Evolutionary conservation across 2,329 filamentous ascomycete species (phyloP).

Genomic region (Pseudocercospora cruenta): DNA sequence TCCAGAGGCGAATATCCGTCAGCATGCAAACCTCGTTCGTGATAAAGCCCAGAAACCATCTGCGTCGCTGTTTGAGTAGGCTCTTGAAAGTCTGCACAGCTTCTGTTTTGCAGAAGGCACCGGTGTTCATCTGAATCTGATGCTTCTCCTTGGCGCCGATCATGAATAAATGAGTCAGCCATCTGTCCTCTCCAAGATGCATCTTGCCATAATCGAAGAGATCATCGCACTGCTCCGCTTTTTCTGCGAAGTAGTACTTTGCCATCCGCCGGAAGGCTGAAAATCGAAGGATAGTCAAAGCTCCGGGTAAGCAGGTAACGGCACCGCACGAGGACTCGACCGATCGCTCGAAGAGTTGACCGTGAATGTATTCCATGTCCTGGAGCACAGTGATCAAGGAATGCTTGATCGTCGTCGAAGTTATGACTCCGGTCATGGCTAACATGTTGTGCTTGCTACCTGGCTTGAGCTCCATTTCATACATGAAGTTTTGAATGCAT

Average conservation of each 20-base stretch:
- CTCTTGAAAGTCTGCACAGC: constrained; percentile 86
- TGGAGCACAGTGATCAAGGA: constrained; percentile 89
- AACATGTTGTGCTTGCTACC: constrained; percentile 91
- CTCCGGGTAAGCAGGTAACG: constrained; percentile 92
- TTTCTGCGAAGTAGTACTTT: constrained; percentile 97
- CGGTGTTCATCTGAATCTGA: constrained; percentile 97
- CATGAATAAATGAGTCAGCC: constrained; percentile 99
- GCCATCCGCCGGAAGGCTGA: constrained; percentile 96
- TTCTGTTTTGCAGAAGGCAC: constrained; percentile 97
- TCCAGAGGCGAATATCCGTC: constrained; percentile 91
- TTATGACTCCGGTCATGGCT: constrained; percentile 97
- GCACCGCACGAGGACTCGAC: constrained; percentile 93
- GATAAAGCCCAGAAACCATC: constrained; percentile 97
- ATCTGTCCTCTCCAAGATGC: constrained; percentile 91
- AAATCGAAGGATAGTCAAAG: constrained; percentile 93
- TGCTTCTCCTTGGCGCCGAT: constrained; percentile 90
- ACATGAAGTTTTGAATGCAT: constrained; percentile 96
- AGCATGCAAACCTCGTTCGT: constrained; percentile 99
- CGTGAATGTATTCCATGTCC: constrained; percentile 98
- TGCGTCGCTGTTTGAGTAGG: constrained; percentile 87
- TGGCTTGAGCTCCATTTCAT: constrained; percentile 96
- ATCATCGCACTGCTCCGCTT: constrained; percentile 92
- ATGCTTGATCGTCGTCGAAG: constrained; percentile 85
- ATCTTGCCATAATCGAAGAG: constrained; percentile 96
- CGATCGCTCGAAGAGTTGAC: constrained; percentile 91